These are phyloP conservation scores for Cercophora scortea DNA, from an alignment of 495 filamentous ascomycete genomes.

Conservation along the genomic window DNA sequence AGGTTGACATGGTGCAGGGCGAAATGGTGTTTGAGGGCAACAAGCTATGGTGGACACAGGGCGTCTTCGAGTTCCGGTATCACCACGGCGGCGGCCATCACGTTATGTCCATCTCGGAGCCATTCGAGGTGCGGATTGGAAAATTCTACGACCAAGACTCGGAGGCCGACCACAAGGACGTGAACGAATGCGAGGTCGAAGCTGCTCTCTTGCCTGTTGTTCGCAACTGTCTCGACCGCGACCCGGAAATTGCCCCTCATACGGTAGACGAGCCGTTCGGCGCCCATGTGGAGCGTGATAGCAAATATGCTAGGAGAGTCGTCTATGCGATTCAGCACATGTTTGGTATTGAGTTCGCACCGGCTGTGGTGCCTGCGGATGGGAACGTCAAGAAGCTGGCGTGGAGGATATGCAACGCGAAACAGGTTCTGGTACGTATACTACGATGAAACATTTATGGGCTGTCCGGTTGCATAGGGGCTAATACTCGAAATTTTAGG, in stretches of 20 bases:
- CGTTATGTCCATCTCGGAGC: conserved; percentile 91
- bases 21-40: conserved; percentile 86
- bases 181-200: conserved; percentile 51
- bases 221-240: conserved; percentile 83
- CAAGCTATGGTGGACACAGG: conserved; percentile 95
- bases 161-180: conserved; percentile 35
- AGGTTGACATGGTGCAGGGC: conserved; percentile 50
- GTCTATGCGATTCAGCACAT: conserved; percentile 94
- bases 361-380: conserved; percentile 87
- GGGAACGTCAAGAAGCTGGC: conserved; percentile 85
- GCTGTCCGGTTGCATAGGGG: background rate
- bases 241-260: conserved; percentile 83
- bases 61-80: conserved; percentile 93
- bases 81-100: conserved; percentile 92
- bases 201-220: conserved; percentile 71
- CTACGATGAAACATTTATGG: background rate
- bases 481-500: conserved; percentile 28
- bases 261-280: conserved; percentile 78
- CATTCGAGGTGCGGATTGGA: conserved; percentile 80
- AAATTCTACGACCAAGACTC: conserved; percentile 66
- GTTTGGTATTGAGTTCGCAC: conserved; percentile 95
- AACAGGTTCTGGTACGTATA: conserved; percentile 77
- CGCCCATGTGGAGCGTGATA: conserved; percentile 69
- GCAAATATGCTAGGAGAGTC: conserved; percentile 79
- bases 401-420: conserved; percentile 93